These are phyloP conservation scores for Thraustochytrium striatum DNA, from an alignment of 352 stramenopile species.

Conservation along the genomic window DNA sequence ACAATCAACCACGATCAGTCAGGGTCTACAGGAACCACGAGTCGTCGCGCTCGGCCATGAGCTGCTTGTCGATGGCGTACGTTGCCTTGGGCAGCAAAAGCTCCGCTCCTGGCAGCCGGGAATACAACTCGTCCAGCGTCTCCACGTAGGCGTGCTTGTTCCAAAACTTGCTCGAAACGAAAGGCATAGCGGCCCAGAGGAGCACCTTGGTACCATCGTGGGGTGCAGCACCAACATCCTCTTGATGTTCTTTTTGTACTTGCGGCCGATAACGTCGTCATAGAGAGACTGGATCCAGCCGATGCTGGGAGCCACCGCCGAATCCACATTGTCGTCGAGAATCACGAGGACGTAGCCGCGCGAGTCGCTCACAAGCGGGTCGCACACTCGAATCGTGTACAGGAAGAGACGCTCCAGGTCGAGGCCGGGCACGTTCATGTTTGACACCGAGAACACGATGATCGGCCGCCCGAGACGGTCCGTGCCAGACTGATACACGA, in stretches of 20 bases:
- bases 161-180: slow-evolving; percentile 65
- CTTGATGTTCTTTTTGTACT: slow-evolving; percentile 63
- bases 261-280: slow-evolving; percentile 48
- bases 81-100: slow-evolving; percentile 38
- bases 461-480: slow-evolving; percentile 67
- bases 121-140: slow-evolving; percentile 59
- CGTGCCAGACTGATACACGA: slow-evolving; percentile 67
- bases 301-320: slow-evolving; percentile 62
- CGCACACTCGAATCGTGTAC: slow-evolving; percentile 67
- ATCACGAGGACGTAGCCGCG: slow-evolving; percentile 66
- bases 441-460: slow-evolving; percentile 65
- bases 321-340: slow-evolving; percentile 59
- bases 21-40: slow-evolving; percentile 4
- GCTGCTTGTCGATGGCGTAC: slow-evolving; percentile 31
- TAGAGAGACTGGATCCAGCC: slow-evolving; percentile 70
- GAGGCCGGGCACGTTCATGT: slow-evolving; percentile 58
- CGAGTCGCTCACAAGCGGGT: slow-evolving; percentile 58
- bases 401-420: slow-evolving; percentile 68
- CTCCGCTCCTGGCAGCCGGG: slow-evolving; percentile 40
- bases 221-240: slow-evolving; percentile 73
- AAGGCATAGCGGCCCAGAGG: slow-evolving; percentile 66
- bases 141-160: slow-evolving; percentile 70
- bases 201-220: slow-evolving; percentile 67
- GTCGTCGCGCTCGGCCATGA: neutral
- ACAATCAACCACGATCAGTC: neutral